Evolutionary conservation across 805 yeast species (phyloP), one percentile per base, ranked within the genome.

Genomic region (Yarrowia porcina): DNA sequence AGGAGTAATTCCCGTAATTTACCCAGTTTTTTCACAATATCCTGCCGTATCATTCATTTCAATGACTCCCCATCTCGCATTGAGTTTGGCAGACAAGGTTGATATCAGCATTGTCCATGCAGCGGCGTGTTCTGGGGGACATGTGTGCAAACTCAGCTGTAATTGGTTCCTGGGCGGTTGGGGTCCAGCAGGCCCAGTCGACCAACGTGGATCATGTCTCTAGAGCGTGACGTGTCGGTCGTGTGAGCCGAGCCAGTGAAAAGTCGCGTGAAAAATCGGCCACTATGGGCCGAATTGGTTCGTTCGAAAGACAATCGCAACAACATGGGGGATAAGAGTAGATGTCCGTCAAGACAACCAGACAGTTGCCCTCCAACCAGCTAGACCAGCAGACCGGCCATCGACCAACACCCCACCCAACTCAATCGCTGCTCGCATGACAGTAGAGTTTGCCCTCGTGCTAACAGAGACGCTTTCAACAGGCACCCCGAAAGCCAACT

Each of bases 371-470:
- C n/a, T n/a, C n/a, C n/a, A n/a, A n/a, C n/a, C n/a, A n/a, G n/a
- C n/a, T n/a, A n/a, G n/a, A n/a, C n/a, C n/a, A n/a, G n/a, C n/a
- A n/a, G n/a, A n/a, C n/a, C n/a, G n/a, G n/a, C n/a, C n/a, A n/a
- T n/a, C n/a, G n/a, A n/a, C n/a, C n/a, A n/a, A n/a, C 50, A 27
- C 50, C 52, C 52, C 52, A 45, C 52, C 52, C 52, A 45, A 45
- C 52, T 45, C 52, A 45, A 45, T 45, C 52, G 52, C 47, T 45
- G 56, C 56, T 49, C 56, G 56, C 56, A 49, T 49, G 56, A 49
- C 56, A 49, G 56, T 49, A 49, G 56, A 49, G 56, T 49, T 49
- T 49, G 56, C 56, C 56, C 56, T 49, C 56, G 56, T 49, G 56
- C 56, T 49, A 49, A 32, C 39, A 49, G 49, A 8, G 36, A 45